Conservation (phyloP, 2,329 filamentous ascomycete species). For the Phoma sp. region DNA sequence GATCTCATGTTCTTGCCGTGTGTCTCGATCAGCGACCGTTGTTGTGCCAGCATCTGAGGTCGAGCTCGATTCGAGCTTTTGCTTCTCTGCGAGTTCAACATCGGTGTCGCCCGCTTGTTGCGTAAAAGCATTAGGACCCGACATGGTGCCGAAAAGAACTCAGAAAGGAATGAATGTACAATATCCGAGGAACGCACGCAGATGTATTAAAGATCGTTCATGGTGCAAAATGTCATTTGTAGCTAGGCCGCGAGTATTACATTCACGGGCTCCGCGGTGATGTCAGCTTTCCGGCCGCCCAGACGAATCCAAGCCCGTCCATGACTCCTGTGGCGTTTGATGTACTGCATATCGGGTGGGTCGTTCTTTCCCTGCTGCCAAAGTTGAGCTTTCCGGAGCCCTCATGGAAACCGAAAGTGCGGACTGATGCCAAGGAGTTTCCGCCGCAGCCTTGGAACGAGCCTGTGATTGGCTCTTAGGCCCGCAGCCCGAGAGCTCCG, state of each 20-base stretch:
- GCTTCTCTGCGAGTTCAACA: not conserved
- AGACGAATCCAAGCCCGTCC: not conserved
- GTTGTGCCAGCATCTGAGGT: slow-evolving; percentile 12
- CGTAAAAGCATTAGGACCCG: not conserved
- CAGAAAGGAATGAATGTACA: not conserved
- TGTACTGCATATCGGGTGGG: not conserved
- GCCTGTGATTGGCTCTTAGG: not conserved
- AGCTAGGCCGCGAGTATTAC: not conserved
- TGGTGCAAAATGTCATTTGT: not conserved
- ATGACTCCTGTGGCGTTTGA: not conserved
- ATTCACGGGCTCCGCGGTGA: not conserved
- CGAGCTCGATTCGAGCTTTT: slow-evolving; percentile 18
- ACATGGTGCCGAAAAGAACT: slow-evolving; percentile 7
- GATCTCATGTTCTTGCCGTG: slow-evolving; percentile 24
- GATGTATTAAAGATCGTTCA: not conserved
- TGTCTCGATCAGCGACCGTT: slow-evolving; percentile 6
- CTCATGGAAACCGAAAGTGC: slow-evolving; percentile 3
- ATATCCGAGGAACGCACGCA: not conserved
- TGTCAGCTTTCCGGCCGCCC: not conserved
- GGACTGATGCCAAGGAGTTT: not conserved
- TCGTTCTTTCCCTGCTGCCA: not conserved
- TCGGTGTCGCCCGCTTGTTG: not conserved
- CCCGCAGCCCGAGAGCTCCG: not conserved
- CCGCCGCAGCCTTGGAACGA: not conserved
- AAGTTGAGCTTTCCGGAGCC: not conserved